Base-by-base conservation (phyloP, 495 filamentous ascomycete species). In the Penicillium fimorum region DNA sequence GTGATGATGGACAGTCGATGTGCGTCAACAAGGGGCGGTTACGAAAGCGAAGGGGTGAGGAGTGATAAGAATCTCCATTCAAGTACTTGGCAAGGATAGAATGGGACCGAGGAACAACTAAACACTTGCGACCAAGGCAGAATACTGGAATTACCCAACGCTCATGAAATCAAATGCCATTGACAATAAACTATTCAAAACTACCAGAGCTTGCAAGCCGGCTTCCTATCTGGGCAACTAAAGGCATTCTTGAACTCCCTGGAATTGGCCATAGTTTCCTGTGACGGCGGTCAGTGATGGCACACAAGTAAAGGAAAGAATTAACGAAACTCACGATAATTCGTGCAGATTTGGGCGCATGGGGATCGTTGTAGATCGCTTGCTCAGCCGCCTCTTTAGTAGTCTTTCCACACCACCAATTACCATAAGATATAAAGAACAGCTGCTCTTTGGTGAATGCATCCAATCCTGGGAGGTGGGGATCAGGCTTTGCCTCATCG, bases 191-290 rank as follows among this genome's bases (percentile, higher is more conserved):
- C 15, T 22, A 20, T 2, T 24, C 20, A 35, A 8, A 48, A 15
- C 33, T 70, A 90, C 86, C 86, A 90, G 46, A 90, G 73, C 70
- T 89, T 84, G 65, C 87, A 91, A 45, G 76, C 79, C 0, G 87
- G 86, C 63, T 87, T 78, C 70, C 83, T 85, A 1, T 67, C 68
- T 3, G 79, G 76, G 69, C 87, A 91, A 35, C 79, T 73, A 64
- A 88, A 91, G 15, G 79, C 81, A 62, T 89, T 81, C 59, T 77
- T 77, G 64, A 91, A 91, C 25, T 82, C 85, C 33, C 79, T 73
- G 17, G 85, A 87, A 62, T 91, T 91, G 1, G 80, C 79, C 73
- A 84, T 81, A 2, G 84, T 84, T 8, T 83, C 84, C 77, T 80
- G 44, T 11, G 5, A 33, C 5, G 32, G 44, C 17, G 9, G 49